phyloP scores from a whole-genome alignment of 2,329 filamentous ascomycete species.

The Elsinoe ampelina region DNA sequence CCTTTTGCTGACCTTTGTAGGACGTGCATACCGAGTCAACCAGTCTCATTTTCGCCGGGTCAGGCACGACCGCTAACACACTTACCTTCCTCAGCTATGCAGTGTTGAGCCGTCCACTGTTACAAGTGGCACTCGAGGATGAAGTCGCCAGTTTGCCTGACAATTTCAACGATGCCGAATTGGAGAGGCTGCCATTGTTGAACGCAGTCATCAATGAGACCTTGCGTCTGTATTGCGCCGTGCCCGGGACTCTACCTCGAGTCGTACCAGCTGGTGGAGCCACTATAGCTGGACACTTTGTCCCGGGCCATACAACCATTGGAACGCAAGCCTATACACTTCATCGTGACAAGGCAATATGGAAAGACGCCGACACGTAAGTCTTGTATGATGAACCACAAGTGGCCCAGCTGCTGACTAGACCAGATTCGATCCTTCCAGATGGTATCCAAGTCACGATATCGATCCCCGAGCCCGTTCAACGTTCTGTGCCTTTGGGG shows the following conservation, averaged over 20 bases:
- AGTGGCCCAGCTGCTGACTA: constrained; percentile 13
- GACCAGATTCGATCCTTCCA: constrained; percentile 27
- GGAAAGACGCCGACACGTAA: constrained; percentile 18
- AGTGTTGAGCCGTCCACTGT: constrained; percentile 13
- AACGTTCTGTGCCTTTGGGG: constrained; percentile 60
- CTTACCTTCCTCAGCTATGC: constrained; percentile 18
- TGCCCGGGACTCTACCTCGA: constrained; percentile 16
- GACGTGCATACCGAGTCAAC: constrained; percentile 22
- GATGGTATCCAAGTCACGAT: constrained; percentile 24
- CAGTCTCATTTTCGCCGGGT: constrained; percentile 22
- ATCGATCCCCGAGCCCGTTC: constrained; percentile 32
- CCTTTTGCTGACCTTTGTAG: background rate
- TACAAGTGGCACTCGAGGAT: constrained; percentile 15
- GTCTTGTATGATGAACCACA: constrained; percentile 19
- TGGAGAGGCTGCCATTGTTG: constrained; percentile 37
- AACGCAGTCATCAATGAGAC: constrained; percentile 37
- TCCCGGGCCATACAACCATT: constrained; percentile 30
- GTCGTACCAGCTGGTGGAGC: constrained; percentile 25
- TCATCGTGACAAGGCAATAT: constrained; percentile 26
- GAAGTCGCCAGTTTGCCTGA: constrained; percentile 15
- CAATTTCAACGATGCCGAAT: constrained; percentile 21
- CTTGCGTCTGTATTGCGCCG: constrained; percentile 18
- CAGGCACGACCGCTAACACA: constrained; percentile 20
- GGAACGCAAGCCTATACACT: constrained; percentile 32
- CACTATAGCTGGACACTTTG: constrained; percentile 27